A percentile compares a stretch with the other conserved stretches of the same genome.
phyloP scores from a whole-genome alignment of 2,329 filamentous ascomycete species.

The Colletotrichum sp. region DNA sequence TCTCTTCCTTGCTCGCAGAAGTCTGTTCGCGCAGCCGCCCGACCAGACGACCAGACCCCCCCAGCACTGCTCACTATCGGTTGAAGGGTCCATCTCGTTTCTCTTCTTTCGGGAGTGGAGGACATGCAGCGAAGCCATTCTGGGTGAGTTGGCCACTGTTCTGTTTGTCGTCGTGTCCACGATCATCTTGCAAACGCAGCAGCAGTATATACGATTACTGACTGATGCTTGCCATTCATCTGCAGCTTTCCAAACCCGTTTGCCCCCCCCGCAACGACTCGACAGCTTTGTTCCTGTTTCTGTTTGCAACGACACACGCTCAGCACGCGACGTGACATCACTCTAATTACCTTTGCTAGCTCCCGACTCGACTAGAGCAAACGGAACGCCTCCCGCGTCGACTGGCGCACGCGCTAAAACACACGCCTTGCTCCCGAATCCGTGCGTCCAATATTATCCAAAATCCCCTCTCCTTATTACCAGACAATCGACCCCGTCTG shows the following conservation, averaged over 20 bases:
- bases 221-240: background rate
- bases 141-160: background rate
- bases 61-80: background rate
- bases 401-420: background rate
- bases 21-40: background rate
- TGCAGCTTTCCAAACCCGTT: background rate
- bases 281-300: background rate
- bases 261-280: background rate
- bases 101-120: background rate
- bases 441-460: background rate
- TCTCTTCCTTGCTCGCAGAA: background rate
- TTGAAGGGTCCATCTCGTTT: background rate
- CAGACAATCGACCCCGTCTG: background rate
- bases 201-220: background rate
- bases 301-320: background rate
- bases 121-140: background rate
- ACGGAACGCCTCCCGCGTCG: constrained; percentile 5
- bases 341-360: background rate
- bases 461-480: background rate
- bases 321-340: background rate
- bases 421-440: background rate
- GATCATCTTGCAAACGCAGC: background rate
- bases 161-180: background rate
- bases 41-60: background rate
- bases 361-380: constrained; percentile 9